These are phyloP conservation scores for Ophiocordyceps sinensis DNA, from an alignment of 2,329 filamentous ascomycete species.

Conservation along the genomic window DNA sequence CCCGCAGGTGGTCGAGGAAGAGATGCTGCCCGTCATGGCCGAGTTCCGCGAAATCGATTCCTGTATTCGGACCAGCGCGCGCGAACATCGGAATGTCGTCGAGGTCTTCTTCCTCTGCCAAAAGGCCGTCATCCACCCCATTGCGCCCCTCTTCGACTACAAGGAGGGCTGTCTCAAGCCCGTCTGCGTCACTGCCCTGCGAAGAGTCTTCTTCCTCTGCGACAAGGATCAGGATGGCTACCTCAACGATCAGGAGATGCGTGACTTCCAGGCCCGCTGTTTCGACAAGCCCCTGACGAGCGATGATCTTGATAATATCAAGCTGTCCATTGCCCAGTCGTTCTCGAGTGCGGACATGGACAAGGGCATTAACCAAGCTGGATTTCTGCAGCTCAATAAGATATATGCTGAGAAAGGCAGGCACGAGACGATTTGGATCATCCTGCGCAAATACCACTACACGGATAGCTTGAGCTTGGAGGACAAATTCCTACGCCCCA, in stretches of 20 bases:
- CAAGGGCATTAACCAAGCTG: slow-evolving; percentile 64
- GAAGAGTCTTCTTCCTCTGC: slow-evolving; percentile 86
- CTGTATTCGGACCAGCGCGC: slow-evolving; percentile 86
- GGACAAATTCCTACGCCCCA: slow-evolving; percentile 82
- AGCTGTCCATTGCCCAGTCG: slow-evolving; percentile 63
- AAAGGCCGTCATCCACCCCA: slow-evolving; percentile 93
- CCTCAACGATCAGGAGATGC: slow-evolving; percentile 79
- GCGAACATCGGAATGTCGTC: slow-evolving; percentile 86
- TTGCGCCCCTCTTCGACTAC: slow-evolving; percentile 90
- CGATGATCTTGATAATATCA: slow-evolving; percentile 83
- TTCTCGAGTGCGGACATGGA: slow-evolving; percentile 47
- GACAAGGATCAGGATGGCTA: slow-evolving; percentile 94
- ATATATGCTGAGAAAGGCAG: slow-evolving; percentile 94
- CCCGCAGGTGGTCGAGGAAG: slow-evolving; percentile 80
- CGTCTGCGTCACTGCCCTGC: slow-evolving; percentile 71
- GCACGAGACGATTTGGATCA: slow-evolving; percentile 97
- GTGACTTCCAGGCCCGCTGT: slow-evolving; percentile 79
- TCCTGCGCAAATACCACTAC: slow-evolving; percentile 87
- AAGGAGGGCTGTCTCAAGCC: slow-evolving; percentile 86
- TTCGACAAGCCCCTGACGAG: slow-evolving; percentile 76
- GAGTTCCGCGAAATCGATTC: slow-evolving; percentile 99
- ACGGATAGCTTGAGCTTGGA: slow-evolving; percentile 88
- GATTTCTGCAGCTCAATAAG: slow-evolving; percentile 85
- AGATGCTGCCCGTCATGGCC: slow-evolving; percentile 96
- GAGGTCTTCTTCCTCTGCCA: slow-evolving; percentile 97